phyloP scores from a whole-genome alignment of 331 rosid species.

The Quercus lobata region DNA sequence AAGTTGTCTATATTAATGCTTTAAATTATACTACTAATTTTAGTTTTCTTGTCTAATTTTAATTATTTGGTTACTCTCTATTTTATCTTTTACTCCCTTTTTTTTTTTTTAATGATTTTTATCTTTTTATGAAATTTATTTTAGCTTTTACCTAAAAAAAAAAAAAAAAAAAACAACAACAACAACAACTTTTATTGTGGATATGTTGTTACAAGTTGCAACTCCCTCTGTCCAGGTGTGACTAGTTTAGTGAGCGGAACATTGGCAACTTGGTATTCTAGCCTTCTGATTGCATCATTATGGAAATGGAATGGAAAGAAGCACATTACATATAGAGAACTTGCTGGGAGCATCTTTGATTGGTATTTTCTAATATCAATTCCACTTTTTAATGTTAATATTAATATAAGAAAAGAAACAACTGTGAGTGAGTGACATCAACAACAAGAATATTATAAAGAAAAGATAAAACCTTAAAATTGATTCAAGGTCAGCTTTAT shows the following conservation, averaged over 20 bases:
- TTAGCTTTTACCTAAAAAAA: no score
- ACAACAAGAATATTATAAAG: not conserved
- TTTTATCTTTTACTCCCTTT: no score
- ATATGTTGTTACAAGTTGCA: not conserved
- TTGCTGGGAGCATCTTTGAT: constrained; percentile 66
- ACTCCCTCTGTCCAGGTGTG: constrained; percentile 47
- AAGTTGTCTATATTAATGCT: no score
- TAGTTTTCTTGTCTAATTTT: no score
- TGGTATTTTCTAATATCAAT: constrained; percentile 10
- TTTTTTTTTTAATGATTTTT: no score
- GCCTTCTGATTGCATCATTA: constrained; percentile 64
- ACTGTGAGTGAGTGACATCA: not conserved
- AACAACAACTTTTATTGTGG: not conserved
- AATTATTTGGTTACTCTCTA: no score
- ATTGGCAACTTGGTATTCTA: constrained; percentile 74
- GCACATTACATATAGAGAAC: constrained; percentile 60
- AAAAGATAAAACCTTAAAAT: no score
- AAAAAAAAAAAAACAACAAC: no score
- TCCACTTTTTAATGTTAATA: not conserved
- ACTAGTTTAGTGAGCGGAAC: constrained; percentile 60
- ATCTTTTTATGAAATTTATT: no score
- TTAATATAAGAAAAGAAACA: not conserved
- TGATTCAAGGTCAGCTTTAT: no score
- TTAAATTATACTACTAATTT: no score
- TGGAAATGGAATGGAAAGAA: constrained; percentile 84